Evolutionary conservation across 176 grass and related monocot species (phyloP).

Genomic region (Avena eriantha): DNA sequence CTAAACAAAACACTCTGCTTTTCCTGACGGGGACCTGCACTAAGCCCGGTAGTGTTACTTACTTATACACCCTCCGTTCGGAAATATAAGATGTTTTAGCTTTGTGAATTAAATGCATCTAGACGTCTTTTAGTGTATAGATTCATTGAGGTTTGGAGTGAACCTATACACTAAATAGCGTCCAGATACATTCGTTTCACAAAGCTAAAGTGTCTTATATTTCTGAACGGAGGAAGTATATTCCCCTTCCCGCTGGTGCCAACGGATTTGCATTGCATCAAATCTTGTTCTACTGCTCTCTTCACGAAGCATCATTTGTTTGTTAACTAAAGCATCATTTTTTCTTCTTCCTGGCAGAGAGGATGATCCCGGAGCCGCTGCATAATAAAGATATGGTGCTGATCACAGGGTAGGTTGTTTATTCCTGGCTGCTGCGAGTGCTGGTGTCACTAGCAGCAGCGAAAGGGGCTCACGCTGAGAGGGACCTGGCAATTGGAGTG

Average conservation of each 20-base stretch:
- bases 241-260: constrained; percentile 28
- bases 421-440: constrained; percentile 49
- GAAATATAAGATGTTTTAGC: too few relatives aligned
- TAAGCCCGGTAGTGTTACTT: constrained; percentile 21
- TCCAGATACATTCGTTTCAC: too few relatives aligned
- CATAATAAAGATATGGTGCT: constrained; percentile 54
- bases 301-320: not conserved
- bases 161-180: too few relatives aligned
- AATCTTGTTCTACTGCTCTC: constrained; percentile 41
- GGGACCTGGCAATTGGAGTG: constrained; percentile 27
- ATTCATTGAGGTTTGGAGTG: too few relatives aligned
- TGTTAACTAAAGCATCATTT: too few relatives aligned
- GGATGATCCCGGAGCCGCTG: constrained; percentile 38
- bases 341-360: constrained; percentile 6
- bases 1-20: constrained; percentile 24
- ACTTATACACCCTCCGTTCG: too few relatives aligned
- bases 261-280: constrained; percentile 57
- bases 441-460: constrained; percentile 62
- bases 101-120: too few relatives aligned
- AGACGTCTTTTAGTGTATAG: too few relatives aligned
- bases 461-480: constrained; percentile 42
- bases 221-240: too few relatives aligned
- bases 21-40: constrained; percentile 52
- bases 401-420: constrained; percentile 30
- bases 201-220: too few relatives aligned